Conservation (phyloP, 2,329 filamentous ascomycete genomes). For the Lasiodiplodia gonubiensis region DNA sequence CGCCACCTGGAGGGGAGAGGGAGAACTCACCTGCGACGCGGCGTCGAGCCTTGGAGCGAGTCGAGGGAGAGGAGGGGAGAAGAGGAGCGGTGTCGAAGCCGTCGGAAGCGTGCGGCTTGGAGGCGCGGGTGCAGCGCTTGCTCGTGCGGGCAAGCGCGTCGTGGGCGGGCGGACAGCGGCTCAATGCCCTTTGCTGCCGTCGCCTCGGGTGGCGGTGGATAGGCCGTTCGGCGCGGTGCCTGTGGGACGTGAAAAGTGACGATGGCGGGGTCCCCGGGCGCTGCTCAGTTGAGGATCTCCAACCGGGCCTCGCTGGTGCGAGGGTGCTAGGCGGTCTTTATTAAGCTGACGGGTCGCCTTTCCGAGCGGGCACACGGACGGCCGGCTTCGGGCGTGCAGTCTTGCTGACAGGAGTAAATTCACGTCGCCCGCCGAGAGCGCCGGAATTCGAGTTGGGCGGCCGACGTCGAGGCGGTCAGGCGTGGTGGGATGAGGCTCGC, state of each 20-base stretch:
- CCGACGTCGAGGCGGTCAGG: conserved; percentile 26
- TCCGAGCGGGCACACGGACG: conserved; percentile 14
- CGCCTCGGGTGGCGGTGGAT: conserved; percentile 5
- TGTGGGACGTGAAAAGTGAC: conserved; percentile 20
- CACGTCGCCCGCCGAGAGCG: conserved; percentile 27
- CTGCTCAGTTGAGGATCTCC: conserved; percentile 27
- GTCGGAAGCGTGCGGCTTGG: conserved; percentile 19
- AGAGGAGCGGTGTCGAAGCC: conserved; percentile 39
- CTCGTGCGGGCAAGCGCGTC: conserved; percentile 2
- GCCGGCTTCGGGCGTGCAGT: conserved; percentile 25
- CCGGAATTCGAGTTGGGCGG: conserved; percentile 24
- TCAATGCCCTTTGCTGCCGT: conserved; percentile 21
- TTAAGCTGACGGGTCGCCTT: conserved; percentile 25
- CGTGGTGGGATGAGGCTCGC: conserved; percentile 28
- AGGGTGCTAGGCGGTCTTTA: conserved; percentile 25
- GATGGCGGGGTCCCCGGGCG: conserved; percentile 29
- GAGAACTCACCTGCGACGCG: conserved; percentile 12
- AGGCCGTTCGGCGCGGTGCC: conserved; percentile 5
- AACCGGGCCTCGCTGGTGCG: conserved; percentile 17
- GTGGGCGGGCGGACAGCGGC: conserved; percentile 4
- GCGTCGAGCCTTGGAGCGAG: conserved; percentile 2
- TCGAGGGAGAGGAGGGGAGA: conserved; percentile 32
- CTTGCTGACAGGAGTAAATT: conserved; percentile 22
- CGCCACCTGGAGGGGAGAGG: conserved; percentile 19
- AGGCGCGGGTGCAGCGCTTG: conserved; percentile 14